Evolutionary conservation across 1,139 yeast species (phyloP), one percentile per base, ranked within the genome.

Genomic region (Debaryomyces subglobosus): DNA sequence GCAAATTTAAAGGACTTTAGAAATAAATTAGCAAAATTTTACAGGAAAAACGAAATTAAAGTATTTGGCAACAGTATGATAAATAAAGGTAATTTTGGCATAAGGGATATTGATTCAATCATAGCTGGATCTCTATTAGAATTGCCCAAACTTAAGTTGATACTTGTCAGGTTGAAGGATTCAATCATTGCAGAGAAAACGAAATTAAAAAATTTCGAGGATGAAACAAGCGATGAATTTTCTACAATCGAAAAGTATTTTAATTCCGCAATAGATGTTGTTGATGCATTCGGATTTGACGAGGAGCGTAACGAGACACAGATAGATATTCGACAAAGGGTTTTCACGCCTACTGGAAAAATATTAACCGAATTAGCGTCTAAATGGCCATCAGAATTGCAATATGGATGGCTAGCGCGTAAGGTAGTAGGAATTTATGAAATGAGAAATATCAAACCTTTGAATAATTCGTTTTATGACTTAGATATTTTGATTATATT

Each of bases 331-430:
- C 53, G 46, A 23, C 78, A 82, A 39, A 76, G 97, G 52, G 83
- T 90, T 0, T 89, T 91, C 62, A 91, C 97, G 0, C 96, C 97
- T 1, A 86, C 96, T 0, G 98, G 97, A 0, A 90, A 89, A 62
- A 78, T 92, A 2, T 69, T 92, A 39, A 86, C 96, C 0, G 97
- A 90, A 59, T 65, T 91, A 23, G 96, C 97, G 5, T 75, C 81
- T 8, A 83, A 83, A 20, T 92, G 97, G 97, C 98, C 98, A 0
- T 70, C 82, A 0, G 92, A 87, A 57, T 73, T 92, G 24, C 96
- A 89, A 56, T 86, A 85, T 60, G 96, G 96, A 23, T 91, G 97
- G 97, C 65, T 90, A 21, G 78, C 86, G 27, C 77, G 98, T 50
- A 79, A 95, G 53, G 94, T 92, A 3, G 91, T 92, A 16, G 88